Base-by-base conservation (phyloP, 2,329 filamentous ascomycete species). In the Lasiodiplodia hormozganensis region DNA sequence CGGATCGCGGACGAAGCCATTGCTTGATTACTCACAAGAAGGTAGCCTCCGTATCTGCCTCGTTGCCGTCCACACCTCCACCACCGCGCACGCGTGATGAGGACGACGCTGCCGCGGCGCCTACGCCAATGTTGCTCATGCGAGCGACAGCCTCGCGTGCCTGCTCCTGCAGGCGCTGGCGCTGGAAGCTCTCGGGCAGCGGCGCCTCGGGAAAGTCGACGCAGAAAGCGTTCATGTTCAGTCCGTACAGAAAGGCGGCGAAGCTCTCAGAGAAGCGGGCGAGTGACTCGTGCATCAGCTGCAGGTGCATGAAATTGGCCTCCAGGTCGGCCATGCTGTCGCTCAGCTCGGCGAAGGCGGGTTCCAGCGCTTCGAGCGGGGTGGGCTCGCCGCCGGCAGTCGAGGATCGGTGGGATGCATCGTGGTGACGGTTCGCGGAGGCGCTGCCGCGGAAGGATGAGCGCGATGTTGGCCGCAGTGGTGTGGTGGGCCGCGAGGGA, bases 171-270 rank as follows among this genome's bases (percentile, higher is more conserved):
- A 68, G 23, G 8, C 43, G 47, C 23, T 88, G 87, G 73, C 90
- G 85, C 69, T 86, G 87, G 77, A 97, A 97, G 0, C 93, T 97
- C 73, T 97, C 94, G 10, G 89, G 77, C 71, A 97, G 88, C 0
- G 94, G 94, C 82, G 94, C 94, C 88, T 99, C 96, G 0, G 94
- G 92, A 72, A 97, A 99, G 79, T 99, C 96, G 38, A 98, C 94
- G 79, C 95, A 98, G 78, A 98, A 99, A 1, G 96, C 96, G 80
- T 97, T 98, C 94, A 99, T 97, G 77, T 98, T 98, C 78, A 99
- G 80, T 2, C 96, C 96, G 75, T 98, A 99, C 56, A 99, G 82
- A 75, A 99, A 98, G 73, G 91, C 93, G 1, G 94, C 94, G 80
- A 99, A 99, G 76, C 92, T 96, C 85, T 99, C 96, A 80, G 91